Base-by-base conservation (phyloP, 768 basidiomycete species). In the Mycena polygramma region DNA sequence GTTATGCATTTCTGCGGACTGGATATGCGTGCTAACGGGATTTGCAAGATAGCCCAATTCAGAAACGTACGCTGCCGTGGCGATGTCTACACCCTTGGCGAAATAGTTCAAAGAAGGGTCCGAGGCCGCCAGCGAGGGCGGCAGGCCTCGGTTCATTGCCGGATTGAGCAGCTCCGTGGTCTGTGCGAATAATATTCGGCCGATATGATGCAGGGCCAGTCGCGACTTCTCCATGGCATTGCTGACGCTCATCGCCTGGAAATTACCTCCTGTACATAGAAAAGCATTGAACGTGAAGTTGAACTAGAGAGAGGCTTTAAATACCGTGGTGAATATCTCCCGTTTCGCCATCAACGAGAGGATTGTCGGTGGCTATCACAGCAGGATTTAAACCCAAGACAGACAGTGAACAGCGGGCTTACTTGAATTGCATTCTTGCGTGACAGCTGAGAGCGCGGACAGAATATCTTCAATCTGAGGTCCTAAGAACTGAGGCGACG, bases 191-290 rank as follows among this genome's bases (percentile, higher is more conserved):
- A 91, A 77, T 37, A 94, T 82, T 78, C 91, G 91, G 62, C 92
- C 92, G 54, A 93, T 86, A 69, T 92, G 92, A 49, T 90, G 85
- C 53, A 93, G 79, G 15, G 89, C 84, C 53, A 93, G 86, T 11
- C 95, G 92, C 0, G 92, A 92, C 78, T 95, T 94, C 79, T 96
- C 95, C 93, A 96, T 95, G 14, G 93, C 91, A 66, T 81, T 88
- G 15, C 91, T 91, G 52, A 94, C 87, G 15, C 91, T 86, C 90
- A 93, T 93, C 0, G 92, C 92, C 78, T 93, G 95, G 86, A 97
- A 96, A 79, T 96, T 96, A 17, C 95, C 95, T 7, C 89, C 90
- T 68, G 26, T 20, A 48, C 15, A 62, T 35, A n/a, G 13, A 14
- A 17, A 26, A 15, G 1, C 35, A 26, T 24, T 52, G 17, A n/a